Base-by-base conservation (phyloP, 163 green algal species). In the Chlamydomonas reinhardtii region DNA sequence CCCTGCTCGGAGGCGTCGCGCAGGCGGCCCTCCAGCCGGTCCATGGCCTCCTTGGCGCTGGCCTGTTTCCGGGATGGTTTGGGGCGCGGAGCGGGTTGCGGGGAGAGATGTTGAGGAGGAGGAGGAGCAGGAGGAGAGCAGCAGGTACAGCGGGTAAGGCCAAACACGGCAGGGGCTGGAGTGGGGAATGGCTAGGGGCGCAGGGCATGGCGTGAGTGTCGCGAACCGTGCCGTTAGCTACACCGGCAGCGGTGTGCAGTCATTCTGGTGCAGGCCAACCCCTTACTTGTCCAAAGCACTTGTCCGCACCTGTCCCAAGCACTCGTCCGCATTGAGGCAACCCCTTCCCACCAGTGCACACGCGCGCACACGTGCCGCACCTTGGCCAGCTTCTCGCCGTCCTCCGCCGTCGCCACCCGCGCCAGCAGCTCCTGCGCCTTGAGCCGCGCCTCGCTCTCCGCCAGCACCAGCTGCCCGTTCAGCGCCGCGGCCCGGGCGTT, bases 391-490 rank as follows among this genome's bases (percentile, higher is more conserved):
- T 76, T 71, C 72, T 87, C 82, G 2, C 31, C 72, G 72, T 87
- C 82, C 72, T 87, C 82, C 32, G 83, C 83, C 74, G 75, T 68
- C 83, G 80, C 74, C 34, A 75, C 83, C 1, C 66, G 48, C 29
- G 75, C 35, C 74, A 83, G 14, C 12, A 79, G 68, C 83, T 79
- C 83, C 74, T 89, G 83, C 66, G 69, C 78, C 76, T 87, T 86
- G 22, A 91, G 82, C 66, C 82, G 75, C 48, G 87, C 43, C 37
- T 91, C 87, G 62, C 81, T 89, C 19, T 91, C 87, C 61, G 82
- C 70, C 25, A 91, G 76, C 43, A 86, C 87, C 69, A 89, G 32
- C 62, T 86, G 74, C 1, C 65, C 68, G 82, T 83, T 89, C 11
- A 91, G 87, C n/a, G 85, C 71, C 3, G 76, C 61, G 39, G 69